Evolutionary conservation across 2,329 filamentous ascomycete genomes (phyloP).

Genomic region (Ophiocordyceps australis): DNA sequence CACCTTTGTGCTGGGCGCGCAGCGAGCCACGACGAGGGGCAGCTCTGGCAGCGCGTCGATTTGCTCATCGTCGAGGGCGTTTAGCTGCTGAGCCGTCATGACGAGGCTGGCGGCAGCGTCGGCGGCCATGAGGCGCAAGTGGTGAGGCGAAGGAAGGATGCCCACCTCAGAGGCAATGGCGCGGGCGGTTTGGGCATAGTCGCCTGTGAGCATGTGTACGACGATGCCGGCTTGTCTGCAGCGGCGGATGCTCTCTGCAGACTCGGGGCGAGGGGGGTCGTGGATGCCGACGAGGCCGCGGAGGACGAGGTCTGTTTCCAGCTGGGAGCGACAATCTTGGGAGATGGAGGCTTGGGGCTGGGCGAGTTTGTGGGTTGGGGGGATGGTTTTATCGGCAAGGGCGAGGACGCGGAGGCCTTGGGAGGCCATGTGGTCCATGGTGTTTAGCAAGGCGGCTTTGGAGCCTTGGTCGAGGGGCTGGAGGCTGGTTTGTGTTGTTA

Average conservation of each 20-base stretch:
- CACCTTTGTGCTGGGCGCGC: slow-evolving; percentile 53
- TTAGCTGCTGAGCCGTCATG: slow-evolving; percentile 50
- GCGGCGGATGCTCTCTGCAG: slow-evolving; percentile 34
- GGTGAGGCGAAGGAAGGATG: slow-evolving; percentile 29
- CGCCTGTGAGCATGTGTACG: slow-evolving; percentile 54
- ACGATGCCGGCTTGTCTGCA: slow-evolving; percentile 44
- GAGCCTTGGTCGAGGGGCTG: slow-evolving; percentile 31
- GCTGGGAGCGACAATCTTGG: slow-evolving; percentile 40
- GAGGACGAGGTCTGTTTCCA: too few relatives aligned
- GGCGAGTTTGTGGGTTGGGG: too few relatives aligned
- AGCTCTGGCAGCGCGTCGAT: slow-evolving; percentile 44
- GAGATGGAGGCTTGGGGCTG: slow-evolving; percentile 18
- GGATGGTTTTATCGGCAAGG: slow-evolving; percentile 29
- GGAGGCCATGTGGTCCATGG: slow-evolving; percentile 49
- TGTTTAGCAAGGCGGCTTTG: slow-evolving; percentile 37
- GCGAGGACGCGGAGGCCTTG: slow-evolving; percentile 53
- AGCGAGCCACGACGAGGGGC: slow-evolving; percentile 51
- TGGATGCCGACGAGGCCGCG: slow-evolving; percentile 56
- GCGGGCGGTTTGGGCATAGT: slow-evolving; percentile 45
- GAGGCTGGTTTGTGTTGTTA: slow-evolving; percentile 23
- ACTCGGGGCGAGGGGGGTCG: slow-evolving; percentile 52
- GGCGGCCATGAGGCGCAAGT: slow-evolving; percentile 26
- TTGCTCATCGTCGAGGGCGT: slow-evolving; percentile 42
- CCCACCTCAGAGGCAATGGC: slow-evolving; percentile 47
- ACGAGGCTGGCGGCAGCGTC: slow-evolving; percentile 42